Evolutionary conservation across 257 asterid genomes (phyloP).

Genomic region (Solanum microdontum): DNA sequence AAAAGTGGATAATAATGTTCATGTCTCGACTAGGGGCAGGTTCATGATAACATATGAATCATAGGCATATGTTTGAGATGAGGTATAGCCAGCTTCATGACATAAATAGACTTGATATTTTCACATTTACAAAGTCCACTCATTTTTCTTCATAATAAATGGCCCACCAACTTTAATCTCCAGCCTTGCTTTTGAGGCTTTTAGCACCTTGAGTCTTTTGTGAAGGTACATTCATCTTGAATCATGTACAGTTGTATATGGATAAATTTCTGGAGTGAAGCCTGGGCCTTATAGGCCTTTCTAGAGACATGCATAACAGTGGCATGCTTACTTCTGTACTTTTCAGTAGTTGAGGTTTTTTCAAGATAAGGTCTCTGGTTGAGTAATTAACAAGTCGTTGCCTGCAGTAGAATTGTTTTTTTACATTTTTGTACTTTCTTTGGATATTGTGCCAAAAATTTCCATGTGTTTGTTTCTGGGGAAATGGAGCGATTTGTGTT

Average conservation of each 20-base stretch:
- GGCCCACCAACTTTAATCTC: neutral
- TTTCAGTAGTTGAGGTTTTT: neutral
- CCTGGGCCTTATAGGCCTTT: neutral
- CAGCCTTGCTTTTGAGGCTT: neutral
- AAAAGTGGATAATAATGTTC: neutral
- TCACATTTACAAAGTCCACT: neutral
- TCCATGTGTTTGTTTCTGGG: neutral
- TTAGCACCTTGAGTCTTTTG: neutral
- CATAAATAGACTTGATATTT: neutral
- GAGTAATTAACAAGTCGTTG: neutral
- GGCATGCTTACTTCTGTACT: neutral
- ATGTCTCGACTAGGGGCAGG: neutral
- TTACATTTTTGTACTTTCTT: neutral
- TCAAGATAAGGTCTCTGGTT: neutral
- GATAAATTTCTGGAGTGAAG: neutral
- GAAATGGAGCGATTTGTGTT: neutral
- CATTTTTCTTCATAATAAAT: neutral
- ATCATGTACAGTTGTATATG: neutral
- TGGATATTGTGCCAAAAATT: neutral
- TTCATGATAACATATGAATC: neutral
- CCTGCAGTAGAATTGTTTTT: neutral
- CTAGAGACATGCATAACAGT: neutral
- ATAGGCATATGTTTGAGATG: neutral
- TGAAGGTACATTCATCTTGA: neutral
- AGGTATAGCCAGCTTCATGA: neutral